Evolutionary conservation across 495 filamentous ascomycete species (phyloP), one percentile per base, ranked within the genome.

Genomic region (Annulohypoxylon moriforme): DNA sequence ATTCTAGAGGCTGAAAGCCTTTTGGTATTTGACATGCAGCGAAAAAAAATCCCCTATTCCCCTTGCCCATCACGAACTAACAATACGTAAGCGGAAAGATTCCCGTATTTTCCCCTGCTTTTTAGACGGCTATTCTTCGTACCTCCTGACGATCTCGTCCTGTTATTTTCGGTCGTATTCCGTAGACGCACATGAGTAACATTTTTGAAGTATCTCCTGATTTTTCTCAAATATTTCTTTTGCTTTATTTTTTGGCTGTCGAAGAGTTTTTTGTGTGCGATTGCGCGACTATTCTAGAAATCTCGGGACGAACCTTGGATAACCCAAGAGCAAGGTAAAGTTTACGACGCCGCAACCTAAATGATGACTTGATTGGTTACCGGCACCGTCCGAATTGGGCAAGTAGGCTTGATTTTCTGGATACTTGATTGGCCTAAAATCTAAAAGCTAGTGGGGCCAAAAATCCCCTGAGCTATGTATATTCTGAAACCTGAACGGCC

Each of bases 91-190:
- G 29, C 50, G 59, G 69, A 46, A 64, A 68, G 57, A 29, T 59
- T 24, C 20, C 27, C 69, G 58, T 53, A 13, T 57, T 55, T 47
- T 29, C 63, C 63, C 69, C 50, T 67, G 63, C 27, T 44, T 46
- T 52, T n/a, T 38, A 18, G 3, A 49, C 22, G 46, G 46, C 20
- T 22, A 49, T 49, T 49, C 20, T n/a, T 22, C 49, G 20, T 34
- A 33, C 33, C 69, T 67, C 69, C 64, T 72, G 69, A 67, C 52
- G 69, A 72, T 72, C 69, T 67, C 62, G 14, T 53, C 4, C n/a
- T 11, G 1, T 38, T 67, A 42, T 56, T 67, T 63, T 52, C 13
- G 24, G 20, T 2, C 9, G 22, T 25, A 24, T 49, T 24, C 46
- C 3, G 9, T 49, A 49, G 46, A 7, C 18, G 8, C 10, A n/a